Evolutionary conservation across 345 rosid species (phyloP).

Genomic region (Firmiana major): DNA sequence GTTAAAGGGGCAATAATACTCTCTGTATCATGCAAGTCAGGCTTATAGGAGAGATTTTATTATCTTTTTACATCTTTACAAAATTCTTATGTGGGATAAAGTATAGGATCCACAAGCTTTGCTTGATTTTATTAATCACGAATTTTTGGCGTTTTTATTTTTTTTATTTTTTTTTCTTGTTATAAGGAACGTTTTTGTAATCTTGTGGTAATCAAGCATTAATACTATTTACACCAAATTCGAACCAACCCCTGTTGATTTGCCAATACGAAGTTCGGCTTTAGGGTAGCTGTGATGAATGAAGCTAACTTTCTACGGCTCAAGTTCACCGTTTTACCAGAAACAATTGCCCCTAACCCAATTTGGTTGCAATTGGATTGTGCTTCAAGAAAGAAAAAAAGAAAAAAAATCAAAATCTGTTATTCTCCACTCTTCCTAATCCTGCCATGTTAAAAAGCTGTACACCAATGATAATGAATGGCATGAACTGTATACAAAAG

Average conservation of each 20-base stretch:
- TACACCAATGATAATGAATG: no score
- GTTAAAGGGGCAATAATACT: background rate
- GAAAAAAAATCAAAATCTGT: background rate
- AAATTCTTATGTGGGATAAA: background rate
- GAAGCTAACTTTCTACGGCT: no score
- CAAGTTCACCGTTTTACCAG: background rate
- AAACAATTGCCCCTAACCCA: background rate
- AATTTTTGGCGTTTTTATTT: background rate
- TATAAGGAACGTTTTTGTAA: background rate
- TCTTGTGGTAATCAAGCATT: background rate
- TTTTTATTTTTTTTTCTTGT: background rate
- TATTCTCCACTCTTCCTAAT: background rate
- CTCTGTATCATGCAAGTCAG: background rate
- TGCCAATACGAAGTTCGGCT: background rate
- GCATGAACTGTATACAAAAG: no score
- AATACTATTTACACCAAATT: background rate
- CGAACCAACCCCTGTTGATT: background rate
- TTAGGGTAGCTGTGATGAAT: background rate
- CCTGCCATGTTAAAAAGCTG: background rate
- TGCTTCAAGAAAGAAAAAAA: background rate
- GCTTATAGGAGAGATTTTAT: background rate
- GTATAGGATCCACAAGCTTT: constrained; percentile 18
- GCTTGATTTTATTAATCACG: constrained; percentile 6
- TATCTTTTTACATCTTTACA: background rate
- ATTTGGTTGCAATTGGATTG: background rate